Base-by-base conservation (phyloP, 2,329 filamentous ascomycete genomes). In the Aspergillus carbonarius region DNA sequence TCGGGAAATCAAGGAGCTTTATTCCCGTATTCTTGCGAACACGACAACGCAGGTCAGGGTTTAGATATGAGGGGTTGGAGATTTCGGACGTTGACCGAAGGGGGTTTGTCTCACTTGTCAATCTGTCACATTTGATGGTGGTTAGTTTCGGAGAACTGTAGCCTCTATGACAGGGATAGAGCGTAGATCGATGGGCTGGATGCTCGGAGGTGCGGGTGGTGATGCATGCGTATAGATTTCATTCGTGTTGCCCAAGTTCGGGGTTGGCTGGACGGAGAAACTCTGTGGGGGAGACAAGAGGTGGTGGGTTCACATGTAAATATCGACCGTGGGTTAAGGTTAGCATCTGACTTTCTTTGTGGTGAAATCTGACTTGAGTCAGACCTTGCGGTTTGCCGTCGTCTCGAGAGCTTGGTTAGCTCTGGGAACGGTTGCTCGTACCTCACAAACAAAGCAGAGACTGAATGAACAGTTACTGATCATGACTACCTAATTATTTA, bases 1-100 rank as follows among this genome's bases (percentile, higher is more conserved):
- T 72, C 70, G 70, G 70, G 69, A 62, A 60, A 70, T 59, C 42
- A 60, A 72, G 70, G 70, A 63, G 58, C 47, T 6, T 17, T 37
- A 25, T 54, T 47, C 60, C n/a, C 61, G 63, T 59, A 37, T 54
- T 49, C 52, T 59, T 60, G 54, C 50, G 47, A 55, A 10, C 30
- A 32, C 30, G 30, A 32, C 30, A 32, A 32, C 30, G 30, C 30
- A 2, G 2, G 30, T 32, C 30, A 32, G 9, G 30, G 30, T 10
- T 32, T 10, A 32, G 9, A 32, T 32, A 32, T 3, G 30, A 9
- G 39, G 18, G 39, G 39, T 13, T n/a, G 37, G 9, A 10, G 17
- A 10, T 23, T 42, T 42, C 39, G 39, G 39, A 42, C 39, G 39
- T 23, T 42, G 39, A 23, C 39, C 39, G 39, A 42, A 20, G 5